Percentiles rank a stretch among this genome's conserved stretches.
Evolutionary conservation across 306 rosid genomes (phyloP).

Genomic region (Urtica urens): DNA sequence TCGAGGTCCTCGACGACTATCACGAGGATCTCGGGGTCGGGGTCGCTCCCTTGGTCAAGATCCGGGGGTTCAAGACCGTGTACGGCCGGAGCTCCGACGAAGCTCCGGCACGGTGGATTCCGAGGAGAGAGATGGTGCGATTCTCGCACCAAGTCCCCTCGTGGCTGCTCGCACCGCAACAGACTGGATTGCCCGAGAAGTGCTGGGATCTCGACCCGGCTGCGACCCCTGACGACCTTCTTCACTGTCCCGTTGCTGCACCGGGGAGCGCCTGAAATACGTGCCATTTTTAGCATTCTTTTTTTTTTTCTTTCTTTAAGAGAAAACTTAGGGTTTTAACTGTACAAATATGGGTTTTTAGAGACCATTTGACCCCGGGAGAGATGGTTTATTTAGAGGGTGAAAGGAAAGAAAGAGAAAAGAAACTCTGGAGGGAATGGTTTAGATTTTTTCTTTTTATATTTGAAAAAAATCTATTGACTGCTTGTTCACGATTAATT

Average conservation of each 20-base stretch:
- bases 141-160: constrained; percentile 98
- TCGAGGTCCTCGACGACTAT: constrained; percentile 85
- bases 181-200: constrained; percentile 46
- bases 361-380: constrained; percentile 42
- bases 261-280: constrained; percentile 15
- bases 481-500: constrained; percentile 33
- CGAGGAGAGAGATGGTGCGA: constrained; percentile 76
- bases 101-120: constrained; percentile 64
- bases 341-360: constrained; percentile 60
- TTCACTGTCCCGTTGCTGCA: constrained; percentile 48
- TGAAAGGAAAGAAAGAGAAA: too few species aligned
- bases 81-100: constrained; percentile 55
- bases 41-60: constrained; percentile 67
- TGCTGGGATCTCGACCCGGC: constrained; percentile 99
- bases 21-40: constrained; percentile 88
- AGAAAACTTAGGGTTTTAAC: constrained; percentile 62
- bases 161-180: constrained; percentile 54
- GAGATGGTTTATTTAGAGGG: constrained; percentile 51
- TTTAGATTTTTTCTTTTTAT: constrained; percentile 28
- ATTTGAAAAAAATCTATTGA: constrained; percentile 27
- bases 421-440: too few species aligned
- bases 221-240: constrained; percentile 94
- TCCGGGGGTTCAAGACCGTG: constrained; percentile 81
- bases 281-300: constrained; percentile 44
- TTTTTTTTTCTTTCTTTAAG: too few species aligned